These are phyloP conservation scores for Backusella liffmaniae DNA, from an alignment of 192 early-diverging fungal genomes.

Conservation along the genomic window DNA sequence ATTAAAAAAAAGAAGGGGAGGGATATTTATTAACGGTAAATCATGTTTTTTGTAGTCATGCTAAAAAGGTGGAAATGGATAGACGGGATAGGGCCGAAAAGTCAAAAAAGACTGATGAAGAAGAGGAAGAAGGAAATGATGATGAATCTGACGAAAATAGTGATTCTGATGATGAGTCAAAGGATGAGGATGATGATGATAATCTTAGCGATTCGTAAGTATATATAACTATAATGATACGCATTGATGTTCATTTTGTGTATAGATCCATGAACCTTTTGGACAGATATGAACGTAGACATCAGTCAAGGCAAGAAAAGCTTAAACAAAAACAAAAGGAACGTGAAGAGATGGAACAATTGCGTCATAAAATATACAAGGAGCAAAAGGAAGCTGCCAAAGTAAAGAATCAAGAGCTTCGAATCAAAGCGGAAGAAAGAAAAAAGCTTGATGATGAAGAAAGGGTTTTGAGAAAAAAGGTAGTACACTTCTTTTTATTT, in stretches of 20 bases:
- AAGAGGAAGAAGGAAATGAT: background rate
- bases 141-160: slow-evolving; percentile 22
- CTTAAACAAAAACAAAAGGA: slow-evolving; percentile 44
- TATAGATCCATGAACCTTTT: slow-evolving; percentile 3
- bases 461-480: slow-evolving; percentile 38
- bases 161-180: slow-evolving; percentile 18
- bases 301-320: slow-evolving; percentile 45
- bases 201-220: slow-evolving; percentile 11
- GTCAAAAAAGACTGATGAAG: slow-evolving; percentile 14
- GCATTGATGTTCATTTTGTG: background rate
- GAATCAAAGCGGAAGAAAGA: slow-evolving; percentile 37
- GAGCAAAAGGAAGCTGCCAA: slow-evolving; percentile 40
- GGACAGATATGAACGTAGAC: slow-evolving; percentile 15
- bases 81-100: slow-evolving; percentile 17
- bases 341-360: slow-evolving; percentile 42
- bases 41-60: background rate
- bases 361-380: slow-evolving; percentile 36
- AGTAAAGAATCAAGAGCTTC: slow-evolving; percentile 37
- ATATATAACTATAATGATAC: background rate
- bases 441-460: slow-evolving; percentile 59
- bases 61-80: slow-evolving; percentile 4
- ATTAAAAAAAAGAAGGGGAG: background rate
- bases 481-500: background rate
- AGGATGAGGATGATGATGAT: background rate
- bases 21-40: background rate